A percentile compares a stretch with the other conserved stretches of the same genome.
These are phyloP conservation scores for Puccinia polysora DNA, from an alignment of 1,284 basidiomycete genomes.

Conservation along the genomic window DNA sequence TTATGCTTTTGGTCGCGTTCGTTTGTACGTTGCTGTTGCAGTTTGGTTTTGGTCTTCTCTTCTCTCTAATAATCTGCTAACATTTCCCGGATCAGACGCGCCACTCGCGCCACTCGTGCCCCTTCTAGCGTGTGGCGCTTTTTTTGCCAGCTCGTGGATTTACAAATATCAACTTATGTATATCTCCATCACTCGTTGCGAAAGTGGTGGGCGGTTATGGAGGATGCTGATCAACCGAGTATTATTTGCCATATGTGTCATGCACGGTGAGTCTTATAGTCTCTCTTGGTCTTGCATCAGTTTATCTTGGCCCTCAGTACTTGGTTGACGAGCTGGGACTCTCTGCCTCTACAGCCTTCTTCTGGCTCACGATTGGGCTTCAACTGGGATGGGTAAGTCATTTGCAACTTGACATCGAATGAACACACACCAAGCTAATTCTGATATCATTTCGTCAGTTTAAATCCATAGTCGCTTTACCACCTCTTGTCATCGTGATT, in stretches of 20 bases:
- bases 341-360: not conserved
- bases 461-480: constrained; percentile 52
- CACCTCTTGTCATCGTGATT: constrained; percentile 30
- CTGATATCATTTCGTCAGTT: constrained; percentile 13
- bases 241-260: constrained; percentile 50
- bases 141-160: constrained; percentile 60
- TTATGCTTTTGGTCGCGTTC: constrained; percentile 42
- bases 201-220: constrained; percentile 53
- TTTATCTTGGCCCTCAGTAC: constrained; percentile 42
- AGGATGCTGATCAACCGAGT: constrained; percentile 51
- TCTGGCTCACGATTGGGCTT: constrained; percentile 34
- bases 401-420: not conserved
- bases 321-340: not conserved
- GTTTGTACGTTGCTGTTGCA: constrained; percentile 37
- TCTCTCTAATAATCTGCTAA: not conserved
- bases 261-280: constrained; percentile 51
- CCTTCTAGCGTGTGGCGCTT: constrained; percentile 64
- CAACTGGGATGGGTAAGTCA: constrained; percentile 42
- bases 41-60: not conserved
- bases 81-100: too few relatives aligned
- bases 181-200: constrained; percentile 52
- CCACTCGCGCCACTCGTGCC: constrained; percentile 80
- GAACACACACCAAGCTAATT: not conserved
- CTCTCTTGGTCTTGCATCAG: constrained; percentile 46
- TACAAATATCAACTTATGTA: constrained; percentile 52